A percentile compares a stretch with the other conserved stretches of the same genome.
Evolutionary conservation across 257 asterid genomes (phyloP).

Genomic region (Ballota nigra): DNA sequence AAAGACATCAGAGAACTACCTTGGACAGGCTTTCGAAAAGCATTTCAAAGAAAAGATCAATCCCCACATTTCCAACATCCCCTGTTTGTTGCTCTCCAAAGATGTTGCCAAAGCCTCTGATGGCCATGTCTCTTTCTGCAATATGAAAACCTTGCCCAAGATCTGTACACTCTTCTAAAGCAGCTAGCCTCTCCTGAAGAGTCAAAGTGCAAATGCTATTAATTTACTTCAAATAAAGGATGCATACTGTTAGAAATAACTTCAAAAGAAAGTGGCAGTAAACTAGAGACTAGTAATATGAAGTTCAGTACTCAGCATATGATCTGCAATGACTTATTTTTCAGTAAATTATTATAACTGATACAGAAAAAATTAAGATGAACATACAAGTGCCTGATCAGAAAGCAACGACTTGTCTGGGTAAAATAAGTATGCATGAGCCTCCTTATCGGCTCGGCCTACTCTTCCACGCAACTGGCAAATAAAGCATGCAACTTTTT

Average conservation of each 20-base stretch:
- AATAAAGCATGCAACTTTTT: slow-evolving; percentile 19
- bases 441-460: slow-evolving; percentile 99
- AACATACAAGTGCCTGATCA: slow-evolving; percentile 85
- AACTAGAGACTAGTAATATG: neutral
- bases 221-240: slow-evolving; percentile 14
- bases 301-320: neutral
- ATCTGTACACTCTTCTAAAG: slow-evolving; percentile 90
- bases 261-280: slow-evolving; percentile 10
- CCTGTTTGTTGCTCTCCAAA: slow-evolving; percentile 99
- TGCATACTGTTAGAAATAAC: slow-evolving; percentile 4
- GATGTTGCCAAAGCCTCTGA: slow-evolving; percentile 96
- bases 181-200: slow-evolving; percentile 85
- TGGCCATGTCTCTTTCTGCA: slow-evolving; percentile 99
- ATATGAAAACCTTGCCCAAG: slow-evolving; percentile 98
- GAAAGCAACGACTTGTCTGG: slow-evolving; percentile 89
- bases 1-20: slow-evolving; percentile 41
- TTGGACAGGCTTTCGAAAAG: slow-evolving; percentile 95
- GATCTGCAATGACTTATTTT: neutral
- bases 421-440: slow-evolving; percentile 87
- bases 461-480: slow-evolving; percentile 95
- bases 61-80: slow-evolving; percentile 98
- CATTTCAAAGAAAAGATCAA: slow-evolving; percentile 99
- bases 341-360: slow-evolving; percentile 15
- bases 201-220: slow-evolving; percentile 34
- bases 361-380: slow-evolving; percentile 22